Conservation (phyloP, 768 basidiomycete species). For the Clathrus columnatus region DNA sequence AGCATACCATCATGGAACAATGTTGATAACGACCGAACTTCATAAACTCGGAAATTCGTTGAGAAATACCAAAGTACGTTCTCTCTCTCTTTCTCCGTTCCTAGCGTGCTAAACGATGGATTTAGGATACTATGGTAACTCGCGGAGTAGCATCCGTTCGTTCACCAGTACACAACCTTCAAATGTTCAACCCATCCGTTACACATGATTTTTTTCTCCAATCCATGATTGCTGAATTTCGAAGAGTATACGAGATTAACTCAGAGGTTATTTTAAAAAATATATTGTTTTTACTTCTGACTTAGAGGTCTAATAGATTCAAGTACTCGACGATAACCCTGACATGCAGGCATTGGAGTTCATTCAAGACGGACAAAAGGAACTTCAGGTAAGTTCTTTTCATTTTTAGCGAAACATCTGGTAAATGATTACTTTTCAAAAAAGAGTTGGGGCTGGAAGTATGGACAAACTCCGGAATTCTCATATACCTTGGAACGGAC, state of each 20-base stretch:
- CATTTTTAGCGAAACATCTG: neutral
- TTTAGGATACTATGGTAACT: constrained; percentile 68
- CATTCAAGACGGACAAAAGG: constrained; percentile 60
- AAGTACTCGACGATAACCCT: constrained; percentile 35
- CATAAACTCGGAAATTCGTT: constrained; percentile 65
- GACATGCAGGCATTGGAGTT: constrained; percentile 42
- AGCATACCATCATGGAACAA: constrained; percentile 97
- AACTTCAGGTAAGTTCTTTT: constrained; percentile 50
- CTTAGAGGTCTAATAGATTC: neutral
- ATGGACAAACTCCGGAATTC: constrained; percentile 92
- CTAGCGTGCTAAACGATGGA: neutral
- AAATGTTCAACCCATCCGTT: constrained; percentile 38
- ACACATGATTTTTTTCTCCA: constrained; percentile 64
- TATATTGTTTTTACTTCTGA: neutral
- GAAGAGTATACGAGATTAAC: constrained; percentile 39
- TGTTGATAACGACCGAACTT: constrained; percentile 84
- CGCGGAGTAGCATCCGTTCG: constrained; percentile 87
- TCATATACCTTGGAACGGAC: constrained; percentile 42
- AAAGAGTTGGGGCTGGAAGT: constrained; percentile 90
- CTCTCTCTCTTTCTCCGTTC: neutral
- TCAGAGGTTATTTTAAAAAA: constrained; percentile 25
- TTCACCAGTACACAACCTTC: constrained; percentile 84
- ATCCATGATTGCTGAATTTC: constrained; percentile 64
- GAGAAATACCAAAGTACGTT: constrained; percentile 50
- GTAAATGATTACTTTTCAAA: neutral